These are phyloP conservation scores for Daedaleopsis sinensis DNA, from an alignment of 768 basidiomycete species.

Conservation along the genomic window DNA sequence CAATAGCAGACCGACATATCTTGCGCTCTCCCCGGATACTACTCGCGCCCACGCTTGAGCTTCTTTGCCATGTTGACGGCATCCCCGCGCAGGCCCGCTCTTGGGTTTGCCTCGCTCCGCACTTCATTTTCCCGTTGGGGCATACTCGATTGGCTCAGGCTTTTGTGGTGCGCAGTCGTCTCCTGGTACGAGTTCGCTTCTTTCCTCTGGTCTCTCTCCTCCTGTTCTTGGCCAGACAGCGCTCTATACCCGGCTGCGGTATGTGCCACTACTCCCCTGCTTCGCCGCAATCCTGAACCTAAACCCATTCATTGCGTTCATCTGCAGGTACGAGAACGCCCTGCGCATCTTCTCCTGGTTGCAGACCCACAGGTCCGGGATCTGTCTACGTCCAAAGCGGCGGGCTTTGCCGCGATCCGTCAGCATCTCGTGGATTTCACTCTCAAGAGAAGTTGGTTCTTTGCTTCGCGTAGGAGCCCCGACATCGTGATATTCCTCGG, in stretches of 20 bases:
- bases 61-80: slow-evolving; percentile 17
- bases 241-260: slow-evolving; percentile 9
- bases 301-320: not conserved
- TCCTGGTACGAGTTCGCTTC: slow-evolving; percentile 70
- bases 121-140: slow-evolving; percentile 13
- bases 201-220: slow-evolving; percentile 48
- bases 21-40: not conserved
- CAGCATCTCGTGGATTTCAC: slow-evolving; percentile 67
- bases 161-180: slow-evolving; percentile 61
- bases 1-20: not conserved
- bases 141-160: slow-evolving; percentile 19
- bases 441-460: slow-evolving; percentile 81
- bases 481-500: slow-evolving; percentile 86
- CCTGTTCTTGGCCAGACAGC: slow-evolving; percentile 62
- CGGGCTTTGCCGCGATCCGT: slow-evolving; percentile 8
- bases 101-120: slow-evolving; percentile 1
- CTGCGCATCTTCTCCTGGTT: slow-evolving; percentile 66
- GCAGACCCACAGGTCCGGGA: slow-evolving; percentile 84
- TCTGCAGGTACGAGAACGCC: slow-evolving; percentile 3
- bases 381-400: slow-evolving; percentile 1
- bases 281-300: not conserved
- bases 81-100: not conserved
- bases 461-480: slow-evolving; percentile 56
- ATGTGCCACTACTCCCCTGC: slow-evolving; percentile 6
- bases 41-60: not conserved